Evolutionary conservation across 176 grass and related monocot genomes (phyloP).

Genomic region (Musa troglodytarum): DNA sequence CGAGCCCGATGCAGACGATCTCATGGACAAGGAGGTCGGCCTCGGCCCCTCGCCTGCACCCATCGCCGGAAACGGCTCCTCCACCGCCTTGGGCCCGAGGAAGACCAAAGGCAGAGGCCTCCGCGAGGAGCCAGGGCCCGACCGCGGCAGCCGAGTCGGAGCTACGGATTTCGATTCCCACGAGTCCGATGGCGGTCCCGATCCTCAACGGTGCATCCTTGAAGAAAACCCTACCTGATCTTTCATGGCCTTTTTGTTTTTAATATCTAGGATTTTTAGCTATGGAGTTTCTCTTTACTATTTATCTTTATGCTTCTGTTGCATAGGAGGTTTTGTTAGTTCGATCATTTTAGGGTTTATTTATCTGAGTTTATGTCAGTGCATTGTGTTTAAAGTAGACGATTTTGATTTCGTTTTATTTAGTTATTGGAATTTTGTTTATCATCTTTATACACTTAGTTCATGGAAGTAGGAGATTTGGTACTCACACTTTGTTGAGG

Average conservation of each 20-base stretch:
- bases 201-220: slow-evolving; percentile 58
- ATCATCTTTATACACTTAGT: too few relatives aligned
- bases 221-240: neutral
- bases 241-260: too few relatives aligned
- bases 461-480: too few relatives aligned
- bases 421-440: too few relatives aligned
- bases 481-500: too few relatives aligned
- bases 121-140: slow-evolving; percentile 43
- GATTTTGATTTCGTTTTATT: too few relatives aligned
- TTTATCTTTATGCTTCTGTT: too few relatives aligned
- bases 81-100: slow-evolving; percentile 22
- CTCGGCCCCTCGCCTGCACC: slow-evolving; percentile 38
- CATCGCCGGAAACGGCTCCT: slow-evolving; percentile 33
- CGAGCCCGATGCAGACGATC: slow-evolving; percentile 80
- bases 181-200: slow-evolving; percentile 49
- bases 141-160: slow-evolving; percentile 39
- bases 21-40: slow-evolving; percentile 70
- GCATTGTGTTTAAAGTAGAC: too few relatives aligned
- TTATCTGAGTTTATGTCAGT: too few relatives aligned
- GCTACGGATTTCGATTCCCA: slow-evolving; percentile 44
- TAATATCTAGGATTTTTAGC: neutral
- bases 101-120: slow-evolving; percentile 90
- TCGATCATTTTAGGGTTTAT: too few relatives aligned
- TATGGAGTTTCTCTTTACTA: neutral
- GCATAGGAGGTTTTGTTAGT: too few relatives aligned